Base-by-base conservation (phyloP, 2,329 filamentous ascomycete species). In the Cercospora zeae-maydis region DNA sequence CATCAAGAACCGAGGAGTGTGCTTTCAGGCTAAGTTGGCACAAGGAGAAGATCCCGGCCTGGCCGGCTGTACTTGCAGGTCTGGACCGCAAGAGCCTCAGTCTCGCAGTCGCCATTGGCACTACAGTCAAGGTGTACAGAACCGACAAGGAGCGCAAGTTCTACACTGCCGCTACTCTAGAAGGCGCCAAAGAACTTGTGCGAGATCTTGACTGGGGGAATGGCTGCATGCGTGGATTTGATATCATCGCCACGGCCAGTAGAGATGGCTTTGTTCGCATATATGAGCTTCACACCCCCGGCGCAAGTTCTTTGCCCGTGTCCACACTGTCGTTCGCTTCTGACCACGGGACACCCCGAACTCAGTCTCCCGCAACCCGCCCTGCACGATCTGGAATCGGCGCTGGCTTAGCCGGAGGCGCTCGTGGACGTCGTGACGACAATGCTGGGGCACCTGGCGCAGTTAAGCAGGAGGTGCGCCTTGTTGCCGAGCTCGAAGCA, bases 171-270 rank as follows among this genome's bases (percentile, higher is more conserved):
- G 87, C 88, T 19, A 89, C 92, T 72, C 80, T 98, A 14, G 81
- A 82, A 31, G 87, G 87, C 1, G 90, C 96, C 70, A 83, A 85
- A 7, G 87, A 88, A 0, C 82, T 98, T 39, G 90, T 75, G 6
- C 84, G 93, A 53, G 93, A 97, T 74, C 85, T 97, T 1, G 88
- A 91, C 1, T 99, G 95, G 95, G 92, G 93, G 0, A 90, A 92
- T 53, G 93, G 92, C 11, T 96, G 92, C 67, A 92, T 96, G 71
- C 82, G 93, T 39, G 93, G 93, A 1, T 93, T 91, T 75, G 95
- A 99, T 75, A 84, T 93, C 62, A 84, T 98, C 70, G 95, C 93
- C 2, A 96, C 93, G 5, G 93, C 92, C 2, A 95, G 91, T 74
- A 96, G 96, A 76, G 95, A 99, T 74, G 93, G 95, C 2, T 88